Percentiles rank a stretch among this genome's conserved stretches.
These are phyloP conservation scores for Ochetophila trinervis DNA, from an alignment of 306 rosid species.

Conservation along the genomic window DNA sequence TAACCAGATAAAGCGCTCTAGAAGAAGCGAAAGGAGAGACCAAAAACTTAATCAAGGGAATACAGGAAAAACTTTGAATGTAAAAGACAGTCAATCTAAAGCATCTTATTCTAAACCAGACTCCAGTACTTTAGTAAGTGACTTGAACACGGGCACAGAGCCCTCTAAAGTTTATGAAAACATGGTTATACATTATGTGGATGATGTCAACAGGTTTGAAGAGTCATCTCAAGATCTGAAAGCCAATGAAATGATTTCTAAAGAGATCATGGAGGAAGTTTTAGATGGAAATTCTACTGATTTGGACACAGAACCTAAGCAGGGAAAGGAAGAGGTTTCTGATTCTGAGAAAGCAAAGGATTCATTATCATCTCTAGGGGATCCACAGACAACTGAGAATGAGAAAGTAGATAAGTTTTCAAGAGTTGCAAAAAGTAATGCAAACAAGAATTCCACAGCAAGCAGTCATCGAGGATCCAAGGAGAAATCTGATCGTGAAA, in stretches of 20 bases:
- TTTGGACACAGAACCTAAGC: constrained; percentile 55
- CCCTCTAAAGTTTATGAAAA: constrained; percentile 56
- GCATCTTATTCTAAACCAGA: constrained; percentile 34
- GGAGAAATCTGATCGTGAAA: constrained; percentile 42
- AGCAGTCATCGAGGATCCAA: constrained; percentile 29
- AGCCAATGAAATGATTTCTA: constrained; percentile 40
- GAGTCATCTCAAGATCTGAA: constrained; percentile 42
- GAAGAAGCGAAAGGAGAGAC: constrained; percentile 55
- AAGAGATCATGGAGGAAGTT: constrained; percentile 46
- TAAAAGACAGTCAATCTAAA: constrained; percentile 49
- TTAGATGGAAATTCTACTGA: constrained; percentile 49
- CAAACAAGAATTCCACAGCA: constrained; percentile 38
- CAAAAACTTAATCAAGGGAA: constrained; percentile 45
- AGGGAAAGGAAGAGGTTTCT: constrained; percentile 62
- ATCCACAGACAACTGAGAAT: constrained; percentile 50
- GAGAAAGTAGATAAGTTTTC: constrained; percentile 55
- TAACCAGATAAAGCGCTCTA: constrained; percentile 52
- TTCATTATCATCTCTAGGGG: constrained; percentile 73
- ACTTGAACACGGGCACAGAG: constrained; percentile 49
- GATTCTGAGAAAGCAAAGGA: constrained; percentile 69
- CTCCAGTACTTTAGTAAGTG: constrained; percentile 36
- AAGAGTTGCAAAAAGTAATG: constrained; percentile 37
- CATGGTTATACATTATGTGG: constrained; percentile 52
- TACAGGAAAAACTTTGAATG: constrained; percentile 44
- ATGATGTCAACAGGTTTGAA: constrained; percentile 66